phyloP scores from a whole-genome alignment of 805 yeast genomes.

The Candida chauliodis region DNA sequence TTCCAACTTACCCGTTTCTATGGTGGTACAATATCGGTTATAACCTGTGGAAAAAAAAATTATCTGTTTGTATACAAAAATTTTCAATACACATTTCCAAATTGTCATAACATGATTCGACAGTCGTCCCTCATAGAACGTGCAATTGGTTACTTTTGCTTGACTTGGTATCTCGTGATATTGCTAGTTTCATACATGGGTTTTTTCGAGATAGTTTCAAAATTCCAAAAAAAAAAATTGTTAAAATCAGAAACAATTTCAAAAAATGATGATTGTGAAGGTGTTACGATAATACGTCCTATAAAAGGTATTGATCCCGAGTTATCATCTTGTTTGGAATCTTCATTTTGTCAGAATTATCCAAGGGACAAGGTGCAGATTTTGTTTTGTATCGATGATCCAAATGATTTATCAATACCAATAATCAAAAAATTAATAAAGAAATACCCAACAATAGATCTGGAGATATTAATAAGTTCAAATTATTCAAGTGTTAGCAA shows the following conservation, averaged over 20 bases:
- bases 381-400: slow-evolving; percentile 69
- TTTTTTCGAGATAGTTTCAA: slow-evolving; percentile 32
- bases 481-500: slow-evolving; percentile 13
- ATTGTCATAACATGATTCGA: background rate
- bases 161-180: slow-evolving; percentile 40
- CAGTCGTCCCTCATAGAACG: background rate
- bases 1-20: no score
- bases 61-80: background rate
- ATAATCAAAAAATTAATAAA: slow-evolving; percentile 48
- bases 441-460: slow-evolving; percentile 54
- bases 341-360: slow-evolving; percentile 66
- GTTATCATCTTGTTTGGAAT: slow-evolving; percentile 60
- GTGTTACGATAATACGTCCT: slow-evolving; percentile 77
- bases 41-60: background rate
- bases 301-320: slow-evolving; percentile 82
- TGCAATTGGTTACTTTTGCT: slow-evolving; percentile 7
- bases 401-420: slow-evolving; percentile 60
- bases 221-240: slow-evolving; percentile 20
- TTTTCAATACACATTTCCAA: no score
- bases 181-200: slow-evolving; percentile 37
- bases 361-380: slow-evolving; percentile 61
- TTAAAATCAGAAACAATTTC: background rate
- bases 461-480: slow-evolving; percentile 48
- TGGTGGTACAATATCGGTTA: slow-evolving; percentile 7
- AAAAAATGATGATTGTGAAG: slow-evolving; percentile 19